Evolutionary conservation across 768 basidiomycete genomes (phyloP), one percentile per base, ranked within the genome.

Genomic region (Clathrus columnatus): DNA sequence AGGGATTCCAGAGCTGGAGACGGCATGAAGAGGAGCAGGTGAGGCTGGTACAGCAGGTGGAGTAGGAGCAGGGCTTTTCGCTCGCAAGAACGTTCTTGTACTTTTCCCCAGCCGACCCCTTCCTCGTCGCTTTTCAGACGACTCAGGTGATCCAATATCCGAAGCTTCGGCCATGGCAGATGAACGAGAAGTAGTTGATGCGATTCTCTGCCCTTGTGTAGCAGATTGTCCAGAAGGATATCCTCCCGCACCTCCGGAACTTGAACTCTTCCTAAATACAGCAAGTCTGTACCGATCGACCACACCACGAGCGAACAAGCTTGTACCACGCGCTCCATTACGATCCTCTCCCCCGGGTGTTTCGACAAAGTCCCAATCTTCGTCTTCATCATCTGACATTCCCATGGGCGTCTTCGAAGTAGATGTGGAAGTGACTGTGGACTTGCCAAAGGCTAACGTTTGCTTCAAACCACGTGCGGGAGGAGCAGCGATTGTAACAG

Each of bases 321-420:
- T 92, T 18, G 82, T 80, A 6, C 83, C 89, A 64, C 84, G 83
- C 23, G 84, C 72, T 17, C 90, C 89, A 59, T 92, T 91, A 58
- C 83, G 76, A 56, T 91, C 90, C 64, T 90, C 89, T n/a, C 81
- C 83, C 60, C 85, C 85, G 5, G 72, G 87, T 36, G 79, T 80
- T 62, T 91, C 88, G 58, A 95, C 78, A 59, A 93, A 80, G 77
- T 93, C 91, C 91, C 92, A 95, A 55, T 92, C 91, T 42, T 91
- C 87, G 50, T 91, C 90, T 52, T 84, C 82, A 18, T 83, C 81
- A 7, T 70, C 63, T 73, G 32, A 67, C 65, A 51, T 81, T 50
- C 75, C 75, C 18, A 70, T 10, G 8, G 54, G 64, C 65, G 27
- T 70, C 71, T 1, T 62, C 73, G 17, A 75, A 74, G 57, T 72